Conservation (phyloP, 1,284 basidiomycete species). For the Ustilago tritici region DNA sequence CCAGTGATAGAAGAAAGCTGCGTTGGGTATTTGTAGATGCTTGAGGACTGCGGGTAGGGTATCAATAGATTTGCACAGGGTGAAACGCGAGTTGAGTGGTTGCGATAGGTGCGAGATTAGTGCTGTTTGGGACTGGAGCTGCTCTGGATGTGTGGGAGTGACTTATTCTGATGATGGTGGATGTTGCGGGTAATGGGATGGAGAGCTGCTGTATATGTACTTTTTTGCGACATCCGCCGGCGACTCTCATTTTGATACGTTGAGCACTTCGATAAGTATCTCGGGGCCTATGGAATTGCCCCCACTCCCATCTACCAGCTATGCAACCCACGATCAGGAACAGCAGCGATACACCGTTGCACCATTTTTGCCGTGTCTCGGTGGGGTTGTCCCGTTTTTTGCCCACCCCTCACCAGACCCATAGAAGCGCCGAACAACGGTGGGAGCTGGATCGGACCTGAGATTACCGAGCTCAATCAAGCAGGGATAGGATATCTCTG, state of each 20-base stretch:
- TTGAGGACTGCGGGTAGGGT: not conserved
- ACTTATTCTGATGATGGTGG: not conserved
- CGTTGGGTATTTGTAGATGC: not conserved
- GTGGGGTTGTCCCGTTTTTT: constrained; percentile 1
- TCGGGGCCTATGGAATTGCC: not conserved
- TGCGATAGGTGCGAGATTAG: not conserved
- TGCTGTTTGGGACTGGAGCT: not conserved
- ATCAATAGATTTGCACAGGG: not conserved
- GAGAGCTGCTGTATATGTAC: not conserved
- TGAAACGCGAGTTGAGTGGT: not conserved
- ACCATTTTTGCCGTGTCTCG: not conserved
- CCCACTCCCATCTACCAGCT: not conserved
- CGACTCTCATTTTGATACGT: not conserved
- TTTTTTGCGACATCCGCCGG: not conserved
- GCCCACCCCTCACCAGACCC: not conserved
- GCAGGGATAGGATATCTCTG: constrained; percentile 2
- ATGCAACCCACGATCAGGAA: not conserved
- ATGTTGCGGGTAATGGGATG: not conserved
- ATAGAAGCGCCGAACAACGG: not conserved
- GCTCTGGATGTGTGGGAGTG: not conserved
- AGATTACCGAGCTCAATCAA: not conserved
- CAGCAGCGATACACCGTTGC: not conserved
- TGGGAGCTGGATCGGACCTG: not conserved
- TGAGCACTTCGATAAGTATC: not conserved
- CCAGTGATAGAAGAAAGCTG: not conserved